These are phyloP conservation scores for Lycium barbarum DNA, from an alignment of 257 asterid genomes.

Conservation along the genomic window DNA sequence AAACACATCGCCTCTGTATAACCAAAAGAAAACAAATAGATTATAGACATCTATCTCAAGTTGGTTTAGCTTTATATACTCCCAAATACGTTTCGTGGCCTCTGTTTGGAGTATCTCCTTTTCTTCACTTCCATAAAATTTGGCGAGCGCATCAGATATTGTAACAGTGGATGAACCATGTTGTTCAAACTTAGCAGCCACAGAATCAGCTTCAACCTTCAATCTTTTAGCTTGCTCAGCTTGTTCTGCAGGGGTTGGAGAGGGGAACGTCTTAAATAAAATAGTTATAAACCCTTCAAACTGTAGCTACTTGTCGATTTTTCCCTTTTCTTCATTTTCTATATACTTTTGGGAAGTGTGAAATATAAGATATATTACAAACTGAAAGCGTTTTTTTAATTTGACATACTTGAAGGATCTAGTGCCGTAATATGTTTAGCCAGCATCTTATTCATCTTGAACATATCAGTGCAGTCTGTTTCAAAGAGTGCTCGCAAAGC, in stretches of 20 bases:
- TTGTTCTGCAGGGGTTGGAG: constrained; percentile 47
- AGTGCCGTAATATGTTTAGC: constrained; percentile 78
- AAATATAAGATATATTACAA: neutral
- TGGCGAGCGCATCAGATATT: constrained; percentile 68
- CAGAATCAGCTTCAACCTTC: constrained; percentile 51
- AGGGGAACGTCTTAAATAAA: neutral
- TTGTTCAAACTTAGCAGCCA: constrained; percentile 37
- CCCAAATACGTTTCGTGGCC: constrained; percentile 69
- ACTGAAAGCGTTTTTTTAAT: neutral
- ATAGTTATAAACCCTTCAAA: neutral
- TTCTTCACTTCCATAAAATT: constrained; percentile 58
- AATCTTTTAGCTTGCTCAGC: constrained; percentile 58
- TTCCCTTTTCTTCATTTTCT: neutral
- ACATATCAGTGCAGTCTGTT: constrained; percentile 82
- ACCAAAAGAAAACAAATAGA: neutral
- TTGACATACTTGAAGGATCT: constrained; percentile 63
- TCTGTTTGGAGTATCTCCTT: constrained; percentile 65
- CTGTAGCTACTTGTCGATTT: neutral
- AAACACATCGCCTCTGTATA: neutral
- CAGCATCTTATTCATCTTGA: constrained; percentile 92
- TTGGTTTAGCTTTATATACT: constrained; percentile 68
- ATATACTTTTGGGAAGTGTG: neutral
- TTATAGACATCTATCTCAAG: constrained; percentile 58
- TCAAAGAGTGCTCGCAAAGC: constrained; percentile 74
- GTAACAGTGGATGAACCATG: constrained; percentile 42